Evolutionary conservation across 495 filamentous ascomycete genomes (phyloP).

Genomic region (Neurospora sp.): DNA sequence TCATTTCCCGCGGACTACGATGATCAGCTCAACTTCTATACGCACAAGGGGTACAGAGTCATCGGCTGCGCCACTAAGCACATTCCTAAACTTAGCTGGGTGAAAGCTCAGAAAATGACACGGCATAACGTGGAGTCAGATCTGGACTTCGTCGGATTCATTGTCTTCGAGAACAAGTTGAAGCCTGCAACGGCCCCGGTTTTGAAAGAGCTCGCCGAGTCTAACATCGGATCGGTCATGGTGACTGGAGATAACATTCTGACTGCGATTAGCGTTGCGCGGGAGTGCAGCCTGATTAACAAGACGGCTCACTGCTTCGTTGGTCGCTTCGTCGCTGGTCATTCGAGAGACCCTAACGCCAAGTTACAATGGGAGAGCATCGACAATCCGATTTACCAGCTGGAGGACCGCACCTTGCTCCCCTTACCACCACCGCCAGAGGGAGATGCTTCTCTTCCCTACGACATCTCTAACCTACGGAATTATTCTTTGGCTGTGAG

Average conservation of each 20-base stretch:
- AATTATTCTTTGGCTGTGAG: constrained; percentile 84
- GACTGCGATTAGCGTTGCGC: constrained; percentile 91
- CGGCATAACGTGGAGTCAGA: constrained; percentile 72
- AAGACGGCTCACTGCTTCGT: constrained; percentile 79
- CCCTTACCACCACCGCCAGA: constrained; percentile 60
- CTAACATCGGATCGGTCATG: constrained; percentile 88
- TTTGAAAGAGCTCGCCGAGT: constrained; percentile 72
- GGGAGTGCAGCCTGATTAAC: constrained; percentile 81
- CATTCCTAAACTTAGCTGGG: constrained; percentile 77
- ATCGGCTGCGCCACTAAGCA: constrained; percentile 92
- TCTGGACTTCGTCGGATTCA: constrained; percentile 86
- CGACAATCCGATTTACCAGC: constrained; percentile 62
- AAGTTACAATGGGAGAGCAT: constrained; percentile 84
- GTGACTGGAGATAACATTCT: constrained; percentile 98
- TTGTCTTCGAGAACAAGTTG: constrained; percentile 97
- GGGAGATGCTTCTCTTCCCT: constrained; percentile 73
- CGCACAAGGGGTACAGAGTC: constrained; percentile 91
- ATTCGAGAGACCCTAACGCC: constrained; percentile 56
- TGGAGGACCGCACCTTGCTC: constrained; percentile 71
- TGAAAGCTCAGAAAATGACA: constrained; percentile 88
- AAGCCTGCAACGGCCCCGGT: constrained; percentile 72
- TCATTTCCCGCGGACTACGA: constrained; percentile 89
- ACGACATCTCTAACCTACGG: constrained; percentile 63
- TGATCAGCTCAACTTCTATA: constrained; percentile 78
- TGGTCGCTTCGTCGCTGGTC: constrained; percentile 75